Conservation (phyloP, 768 basidiomycete genomes). For the Lentinus tigrinus region DNA sequence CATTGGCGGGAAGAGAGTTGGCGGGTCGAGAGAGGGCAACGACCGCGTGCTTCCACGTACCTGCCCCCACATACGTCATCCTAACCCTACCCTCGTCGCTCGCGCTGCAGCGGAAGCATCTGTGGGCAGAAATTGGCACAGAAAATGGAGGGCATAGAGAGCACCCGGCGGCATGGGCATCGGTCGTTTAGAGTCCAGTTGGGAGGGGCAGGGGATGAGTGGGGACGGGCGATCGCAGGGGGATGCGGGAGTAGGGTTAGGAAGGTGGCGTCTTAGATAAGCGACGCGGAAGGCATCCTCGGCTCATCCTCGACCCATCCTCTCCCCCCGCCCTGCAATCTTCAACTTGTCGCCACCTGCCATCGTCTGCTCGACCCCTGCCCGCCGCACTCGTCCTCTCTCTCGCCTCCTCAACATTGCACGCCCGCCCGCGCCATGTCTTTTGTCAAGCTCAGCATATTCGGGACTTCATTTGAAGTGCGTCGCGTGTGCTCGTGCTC, state of each 20-base stretch:
- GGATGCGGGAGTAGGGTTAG: slow-evolving; percentile 1
- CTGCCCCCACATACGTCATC: slow-evolving; percentile 13
- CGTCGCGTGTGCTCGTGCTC: slow-evolving; percentile 19
- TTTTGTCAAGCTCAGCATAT: slow-evolving; percentile 97
- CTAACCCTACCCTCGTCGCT: not conserved
- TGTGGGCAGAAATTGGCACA: not conserved
- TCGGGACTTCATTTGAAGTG: slow-evolving; percentile 97
- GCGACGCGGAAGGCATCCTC: slow-evolving; percentile 2
- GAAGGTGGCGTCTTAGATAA: slow-evolving; percentile 8
- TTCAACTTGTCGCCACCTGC: not conserved
- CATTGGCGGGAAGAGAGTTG: not conserved
- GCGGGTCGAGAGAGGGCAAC: too few species aligned
- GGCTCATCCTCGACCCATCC: not conserved
- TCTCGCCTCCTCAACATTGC: slow-evolving; percentile 2
- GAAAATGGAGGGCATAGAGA: too few species aligned
- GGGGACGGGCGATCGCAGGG: not conserved
- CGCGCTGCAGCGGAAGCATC: not conserved
- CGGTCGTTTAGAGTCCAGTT: not conserved
- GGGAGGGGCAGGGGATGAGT: not conserved
- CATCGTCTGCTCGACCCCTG: not conserved
- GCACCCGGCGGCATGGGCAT: not conserved
- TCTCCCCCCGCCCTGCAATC: not conserved
- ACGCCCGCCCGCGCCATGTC: slow-evolving; percentile 52
- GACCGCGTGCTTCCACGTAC: not conserved
- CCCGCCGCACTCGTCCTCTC: not conserved